These are phyloP conservation scores for Pharnaceum exiguum DNA, from an alignment of 148 eudicot species.

Conservation along the genomic window DNA sequence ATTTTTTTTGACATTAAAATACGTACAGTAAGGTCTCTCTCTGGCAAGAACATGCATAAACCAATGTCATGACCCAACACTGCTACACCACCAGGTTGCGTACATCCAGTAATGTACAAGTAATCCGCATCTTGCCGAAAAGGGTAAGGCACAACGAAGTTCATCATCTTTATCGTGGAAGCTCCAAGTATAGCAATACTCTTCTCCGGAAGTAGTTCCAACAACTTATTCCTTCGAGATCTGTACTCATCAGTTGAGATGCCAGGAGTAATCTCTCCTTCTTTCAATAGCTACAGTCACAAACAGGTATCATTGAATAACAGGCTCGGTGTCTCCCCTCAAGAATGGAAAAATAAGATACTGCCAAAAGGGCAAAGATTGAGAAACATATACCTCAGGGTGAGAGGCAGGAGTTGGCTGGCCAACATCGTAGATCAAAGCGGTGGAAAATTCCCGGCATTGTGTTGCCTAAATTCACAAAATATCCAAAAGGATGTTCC, in stretches of 20 bases:
- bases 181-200: conserved; percentile 80
- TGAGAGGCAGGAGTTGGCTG: conserved; percentile 80
- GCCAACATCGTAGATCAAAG: conserved; percentile 51
- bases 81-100: conserved; percentile 88
- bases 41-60: conserved; percentile 98
- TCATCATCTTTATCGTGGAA: conserved; percentile 93
- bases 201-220: conserved; percentile 80
- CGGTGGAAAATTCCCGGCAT: conserved; percentile 32
- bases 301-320: neutral
- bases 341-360: neutral
- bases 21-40: conserved; percentile 61
- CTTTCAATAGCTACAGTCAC: conserved; percentile 52
- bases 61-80: conserved; percentile 85
- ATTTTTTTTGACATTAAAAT: neutral
- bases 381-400: conserved; percentile 57
- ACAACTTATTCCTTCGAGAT: conserved; percentile 65
- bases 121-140: conserved; percentile 85
- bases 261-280: conserved; percentile 85
- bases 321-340: neutral
- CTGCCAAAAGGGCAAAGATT: neutral
- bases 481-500: conserved; percentile 7
- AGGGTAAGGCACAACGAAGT: conserved; percentile 84
- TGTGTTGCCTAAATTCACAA: conserved; percentile 30
- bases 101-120: conserved; percentile 82
- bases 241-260: conserved; percentile 64